A percentile compares a stretch with the other conserved stretches of the same genome.
Conservation (phyloP, 2,329 filamentous ascomycete genomes). For the Claviceps arundinis region DNA sequence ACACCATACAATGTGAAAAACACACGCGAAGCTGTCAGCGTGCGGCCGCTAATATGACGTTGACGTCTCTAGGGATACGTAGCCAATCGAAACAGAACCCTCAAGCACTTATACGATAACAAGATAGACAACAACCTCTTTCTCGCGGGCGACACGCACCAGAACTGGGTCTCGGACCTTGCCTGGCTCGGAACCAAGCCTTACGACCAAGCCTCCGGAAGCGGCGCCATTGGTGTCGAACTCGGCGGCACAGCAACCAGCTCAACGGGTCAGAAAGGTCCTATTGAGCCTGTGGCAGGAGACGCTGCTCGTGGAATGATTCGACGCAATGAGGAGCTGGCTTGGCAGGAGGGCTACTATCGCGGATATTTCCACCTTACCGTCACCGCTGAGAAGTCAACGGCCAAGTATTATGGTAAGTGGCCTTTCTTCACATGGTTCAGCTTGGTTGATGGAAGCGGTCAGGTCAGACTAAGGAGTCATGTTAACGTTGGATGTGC, state of each 20-base stretch:
- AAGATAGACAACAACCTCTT: constrained; percentile 62
- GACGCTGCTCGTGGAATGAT: constrained; percentile 32
- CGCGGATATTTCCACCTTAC: constrained; percentile 58
- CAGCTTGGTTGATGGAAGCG: no score
- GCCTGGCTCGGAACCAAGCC: constrained; percentile 40
- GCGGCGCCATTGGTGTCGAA: constrained; percentile 46
- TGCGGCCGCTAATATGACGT: not conserved
- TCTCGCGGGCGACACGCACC: constrained; percentile 57
- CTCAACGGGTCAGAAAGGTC: constrained; percentile 44
- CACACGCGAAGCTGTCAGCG: not conserved
- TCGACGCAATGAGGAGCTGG: constrained; percentile 46
- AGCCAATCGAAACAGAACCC: constrained; percentile 57
- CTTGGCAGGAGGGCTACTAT: constrained; percentile 64
- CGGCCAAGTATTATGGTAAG: constrained; percentile 52
- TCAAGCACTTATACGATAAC: constrained; percentile 52
- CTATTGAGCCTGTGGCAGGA: constrained; percentile 38
- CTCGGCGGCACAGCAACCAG: constrained; percentile 55
- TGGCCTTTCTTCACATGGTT: not conserved
- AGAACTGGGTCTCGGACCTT: constrained; percentile 47
- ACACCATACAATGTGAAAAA: not conserved
- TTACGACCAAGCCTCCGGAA: constrained; percentile 40
- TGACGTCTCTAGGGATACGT: constrained; percentile 38
- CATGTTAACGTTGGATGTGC: not conserved
- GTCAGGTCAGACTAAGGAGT: no score
- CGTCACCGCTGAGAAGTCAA: constrained; percentile 40